Evolutionary conservation across 2,329 filamentous ascomycete species (phyloP).

Genomic region (Pseudogymnoascus sp.): DNA sequence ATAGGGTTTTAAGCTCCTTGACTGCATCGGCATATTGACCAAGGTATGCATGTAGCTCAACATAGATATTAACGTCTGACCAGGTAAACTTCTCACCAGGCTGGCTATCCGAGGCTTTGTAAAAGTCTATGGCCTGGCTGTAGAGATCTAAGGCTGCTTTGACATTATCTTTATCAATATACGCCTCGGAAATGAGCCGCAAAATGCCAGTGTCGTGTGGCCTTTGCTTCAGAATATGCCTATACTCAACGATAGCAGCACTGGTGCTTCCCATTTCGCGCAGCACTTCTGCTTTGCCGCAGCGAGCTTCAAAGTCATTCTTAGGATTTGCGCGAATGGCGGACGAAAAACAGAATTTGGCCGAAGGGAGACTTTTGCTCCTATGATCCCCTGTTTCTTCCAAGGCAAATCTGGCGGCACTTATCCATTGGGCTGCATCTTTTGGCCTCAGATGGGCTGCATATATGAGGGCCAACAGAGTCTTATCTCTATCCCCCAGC

Average conservation of each 20-base stretch:
- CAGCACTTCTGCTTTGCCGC: slow-evolving; percentile 50
- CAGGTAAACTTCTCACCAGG: slow-evolving; percentile 38
- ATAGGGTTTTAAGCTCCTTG: slow-evolving; percentile 57
- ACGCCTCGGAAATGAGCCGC: slow-evolving; percentile 28
- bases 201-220: slow-evolving; percentile 39
- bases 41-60: slow-evolving; percentile 65
- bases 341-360: slow-evolving; percentile 49
- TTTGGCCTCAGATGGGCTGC: slow-evolving; percentile 56
- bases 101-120: slow-evolving; percentile 12
- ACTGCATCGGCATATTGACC: slow-evolving; percentile 59
- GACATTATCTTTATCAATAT: slow-evolving; percentile 28
- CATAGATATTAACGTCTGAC: slow-evolving; percentile 78
- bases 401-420: slow-evolving; percentile 46
- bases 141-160: slow-evolving; percentile 29
- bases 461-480: slow-evolving; percentile 50
- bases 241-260: slow-evolving; percentile 49
- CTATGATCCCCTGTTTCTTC: slow-evolving; percentile 39
- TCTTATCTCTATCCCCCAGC: slow-evolving; percentile 46
- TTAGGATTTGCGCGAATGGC: slow-evolving; percentile 49
- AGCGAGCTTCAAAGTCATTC: slow-evolving; percentile 46
- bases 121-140: slow-evolving; percentile 27
- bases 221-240: slow-evolving; percentile 39
- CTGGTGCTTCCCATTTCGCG: slow-evolving; percentile 46
- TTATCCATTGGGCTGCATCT: slow-evolving; percentile 50
- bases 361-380: slow-evolving; percentile 42